Conservation (phyloP, 306 rosid species). For the Cicer chorassanicum region DNA sequence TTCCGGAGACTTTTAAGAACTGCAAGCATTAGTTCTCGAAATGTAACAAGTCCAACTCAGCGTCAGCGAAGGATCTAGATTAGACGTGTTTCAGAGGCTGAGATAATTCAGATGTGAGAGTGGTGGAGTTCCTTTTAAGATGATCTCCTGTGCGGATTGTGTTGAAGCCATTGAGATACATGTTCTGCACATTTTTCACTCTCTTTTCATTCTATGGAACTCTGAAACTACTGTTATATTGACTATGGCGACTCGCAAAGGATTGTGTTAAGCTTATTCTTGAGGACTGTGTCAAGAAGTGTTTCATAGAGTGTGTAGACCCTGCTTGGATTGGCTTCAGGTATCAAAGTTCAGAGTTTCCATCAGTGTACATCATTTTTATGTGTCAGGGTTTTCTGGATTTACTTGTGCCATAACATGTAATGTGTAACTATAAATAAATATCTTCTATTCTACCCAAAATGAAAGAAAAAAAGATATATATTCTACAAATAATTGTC, state of each 20-base stretch:
- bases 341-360: slow-evolving; percentile 47
- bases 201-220: slow-evolving; percentile 43
- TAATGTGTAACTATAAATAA: slow-evolving; percentile 65
- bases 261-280: slow-evolving; percentile 42
- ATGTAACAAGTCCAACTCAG: slow-evolving; percentile 49
- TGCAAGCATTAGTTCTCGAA: slow-evolving; percentile 83
- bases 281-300: slow-evolving; percentile 37
- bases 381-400: slow-evolving; percentile 54
- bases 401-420: slow-evolving; percentile 59
- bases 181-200: slow-evolving; percentile 37
- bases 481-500: slow-evolving; percentile 38
- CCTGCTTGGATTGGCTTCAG: slow-evolving; percentile 54
- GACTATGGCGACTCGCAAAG: slow-evolving; percentile 41
- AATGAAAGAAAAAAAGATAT: not conserved
- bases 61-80: slow-evolving; percentile 57
- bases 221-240: slow-evolving; percentile 46
- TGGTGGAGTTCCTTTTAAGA: slow-evolving; percentile 47
- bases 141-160: slow-evolving; percentile 36
- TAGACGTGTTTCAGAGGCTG: slow-evolving; percentile 41
- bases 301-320: slow-evolving; percentile 48
- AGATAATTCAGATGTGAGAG: slow-evolving; percentile 43
- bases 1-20: slow-evolving; percentile 91
- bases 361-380: slow-evolving; percentile 55
- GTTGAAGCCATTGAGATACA: slow-evolving; percentile 41
- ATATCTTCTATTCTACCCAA: slow-evolving; percentile 3